These are phyloP conservation scores for Zygnema circumcarinatum DNA, from an alignment of 139 green algal species.

Conservation along the genomic window DNA sequence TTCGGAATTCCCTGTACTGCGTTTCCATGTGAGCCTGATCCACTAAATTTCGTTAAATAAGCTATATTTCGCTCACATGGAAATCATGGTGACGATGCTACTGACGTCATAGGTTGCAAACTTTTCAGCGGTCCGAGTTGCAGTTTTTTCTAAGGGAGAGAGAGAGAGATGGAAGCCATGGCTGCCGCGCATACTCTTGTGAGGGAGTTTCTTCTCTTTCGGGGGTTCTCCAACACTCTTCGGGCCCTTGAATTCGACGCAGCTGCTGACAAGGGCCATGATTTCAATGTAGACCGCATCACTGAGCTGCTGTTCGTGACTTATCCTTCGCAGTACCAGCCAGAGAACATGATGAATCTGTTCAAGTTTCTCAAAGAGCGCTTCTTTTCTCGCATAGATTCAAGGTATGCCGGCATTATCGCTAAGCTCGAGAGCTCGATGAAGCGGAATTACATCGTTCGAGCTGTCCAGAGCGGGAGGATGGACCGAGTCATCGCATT, in stretches of 20 bases:
- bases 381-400: neutral
- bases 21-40: too few relatives aligned
- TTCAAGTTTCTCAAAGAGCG: neutral
- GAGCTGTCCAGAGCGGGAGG: neutral
- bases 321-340: neutral
- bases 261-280: slow-evolving; percentile 20
- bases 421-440: neutral
- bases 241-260: slow-evolving; percentile 8
- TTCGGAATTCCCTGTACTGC: too few relatives aligned
- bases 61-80: too few relatives aligned
- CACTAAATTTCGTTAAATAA: too few relatives aligned
- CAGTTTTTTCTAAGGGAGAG: too few relatives aligned
- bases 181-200: slow-evolving; percentile 24
- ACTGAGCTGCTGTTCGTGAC: neutral
- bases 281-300: neutral
- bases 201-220: slow-evolving; percentile 18
- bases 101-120: too few relatives aligned
- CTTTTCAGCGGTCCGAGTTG: too few relatives aligned
- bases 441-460: slow-evolving; percentile 12
- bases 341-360: neutral
- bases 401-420: neutral
- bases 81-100: too few relatives aligned
- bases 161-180: slow-evolving; percentile 47
- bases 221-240: slow-evolving; percentile 30
- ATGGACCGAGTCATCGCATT: slow-evolving; percentile 15